Base-by-base conservation (phyloP, 2,329 filamentous ascomycete genomes). In the Tricladium varicosporioides region DNA sequence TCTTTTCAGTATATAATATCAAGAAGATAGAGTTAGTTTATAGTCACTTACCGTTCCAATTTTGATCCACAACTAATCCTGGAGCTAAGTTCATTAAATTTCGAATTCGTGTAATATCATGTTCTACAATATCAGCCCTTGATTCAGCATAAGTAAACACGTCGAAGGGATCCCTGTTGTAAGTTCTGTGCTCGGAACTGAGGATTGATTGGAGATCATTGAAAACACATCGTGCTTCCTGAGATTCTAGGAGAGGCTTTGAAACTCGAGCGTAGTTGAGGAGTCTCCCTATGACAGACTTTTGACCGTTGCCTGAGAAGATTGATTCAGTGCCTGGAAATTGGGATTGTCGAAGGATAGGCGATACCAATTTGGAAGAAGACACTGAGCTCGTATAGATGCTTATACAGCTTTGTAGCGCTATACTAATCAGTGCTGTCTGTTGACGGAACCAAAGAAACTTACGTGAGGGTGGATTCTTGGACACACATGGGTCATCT, bases 201-300 rank as follows among this genome's bases (percentile, higher is more conserved):
- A 62, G 51, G 51, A 63, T 49, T 13, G 40, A 18, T 47, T 63
- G 60, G 42, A 63, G 42, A 50, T 63, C 58, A 43, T 63, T 63
- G 48, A 61, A 54, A 22, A 57, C 40, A n/a, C 36, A 42, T 18
- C 56, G 44, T 22, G 51, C 50, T 51, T 51, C 42, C 48, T 59
- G 48, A 14, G 51, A 44, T 19, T 54, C 27, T 15, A 60, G 36
- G 5, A 53, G 44, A 40, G 31, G 40, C 2, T 55, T 55, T 36
- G 50, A 15, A 40, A 32, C 15, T 49, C 44, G 45, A 31, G 48
- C 31, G 49, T 59, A 63, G 5, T 18, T 54, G 31, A 60, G 57
- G 48, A 61, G 50, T 48, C 54, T 45, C 32, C 55, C 40, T 36
- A 57, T 53, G 27, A 46, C 19, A 32, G 51, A 43, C 47, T 27